Evolutionary conservation across 352 stramenopile genomes (phyloP).

Genomic region (Labyrinthula sp.): DNA sequence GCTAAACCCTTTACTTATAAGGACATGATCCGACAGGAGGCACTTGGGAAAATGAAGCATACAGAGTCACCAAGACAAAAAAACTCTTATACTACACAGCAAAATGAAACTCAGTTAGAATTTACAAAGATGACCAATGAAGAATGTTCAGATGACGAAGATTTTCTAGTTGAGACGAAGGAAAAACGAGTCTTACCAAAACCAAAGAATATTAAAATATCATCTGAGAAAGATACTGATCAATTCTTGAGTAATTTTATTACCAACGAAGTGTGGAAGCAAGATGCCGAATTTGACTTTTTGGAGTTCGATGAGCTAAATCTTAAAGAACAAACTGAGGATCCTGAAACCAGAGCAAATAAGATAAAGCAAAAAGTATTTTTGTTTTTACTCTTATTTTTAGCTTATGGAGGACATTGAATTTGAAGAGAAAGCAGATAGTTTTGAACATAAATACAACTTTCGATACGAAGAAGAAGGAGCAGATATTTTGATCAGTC

Average conservation of each 20-base stretch:
- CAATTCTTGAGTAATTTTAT: too few relatives aligned
- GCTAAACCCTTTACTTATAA: conserved; percentile 35
- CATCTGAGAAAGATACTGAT: too few relatives aligned
- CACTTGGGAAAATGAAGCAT: conserved; percentile 41
- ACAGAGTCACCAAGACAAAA: too few relatives aligned
- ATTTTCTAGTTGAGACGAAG: too few relatives aligned
- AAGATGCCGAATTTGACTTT: not conserved
- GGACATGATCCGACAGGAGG: conserved; percentile 57
- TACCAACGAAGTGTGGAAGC: too few relatives aligned
- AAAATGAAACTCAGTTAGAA: too few relatives aligned
- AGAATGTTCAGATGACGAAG: too few relatives aligned
- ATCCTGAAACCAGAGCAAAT: not conserved
- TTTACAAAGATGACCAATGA: too few relatives aligned
- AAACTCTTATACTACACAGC: too few relatives aligned
- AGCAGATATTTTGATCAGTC: conserved; percentile 53
- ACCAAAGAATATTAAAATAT: too few relatives aligned
- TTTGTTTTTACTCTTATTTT: too few relatives aligned
- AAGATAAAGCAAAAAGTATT: not conserved
- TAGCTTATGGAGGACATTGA: conserved; percentile 65
- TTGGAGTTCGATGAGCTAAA: not conserved
- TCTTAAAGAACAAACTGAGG: conserved; percentile 27
- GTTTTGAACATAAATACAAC: conserved; percentile 96
- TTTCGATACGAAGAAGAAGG: conserved; percentile 94
- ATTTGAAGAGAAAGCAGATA: conserved; percentile 72
- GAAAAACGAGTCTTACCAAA: too few relatives aligned